Evolutionary conservation across 805 yeast genomes (phyloP).

Genomic region (Candida pseudofarinosa): DNA sequence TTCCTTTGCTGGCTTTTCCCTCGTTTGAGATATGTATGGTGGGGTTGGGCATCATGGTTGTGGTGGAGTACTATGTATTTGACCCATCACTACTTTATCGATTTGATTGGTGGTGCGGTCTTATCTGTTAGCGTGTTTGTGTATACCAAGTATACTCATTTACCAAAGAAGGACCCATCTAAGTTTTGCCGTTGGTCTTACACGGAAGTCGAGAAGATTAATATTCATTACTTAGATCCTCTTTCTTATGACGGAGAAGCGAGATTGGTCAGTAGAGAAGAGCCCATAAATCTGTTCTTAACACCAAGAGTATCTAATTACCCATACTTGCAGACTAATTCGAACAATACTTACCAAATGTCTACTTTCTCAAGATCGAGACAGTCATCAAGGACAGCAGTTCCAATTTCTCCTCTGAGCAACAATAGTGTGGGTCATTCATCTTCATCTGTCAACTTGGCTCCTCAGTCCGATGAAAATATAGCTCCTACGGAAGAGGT

Average conservation of each 20-base stretch:
- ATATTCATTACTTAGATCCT: conserved; percentile 29
- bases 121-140: conserved; percentile 68
- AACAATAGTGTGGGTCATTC: conserved; percentile 15
- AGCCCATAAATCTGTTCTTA: conserved; percentile 1
- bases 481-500: conserved; percentile 9
- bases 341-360: conserved; percentile 18
- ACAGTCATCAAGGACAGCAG: conserved; percentile 20
- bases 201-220: conserved; percentile 25
- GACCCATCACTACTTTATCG: conserved; percentile 94
- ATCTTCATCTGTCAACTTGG: conserved; percentile 8
- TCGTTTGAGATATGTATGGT: conserved; percentile 55
- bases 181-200: conserved; percentile 73
- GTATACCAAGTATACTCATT: conserved; percentile 59
- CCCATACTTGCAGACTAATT: conserved; percentile 4
- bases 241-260: conserved; percentile 13
- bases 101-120: conserved; percentile 90
- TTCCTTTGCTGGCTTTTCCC: conserved; percentile 86
- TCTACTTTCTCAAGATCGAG: conserved; percentile 22
- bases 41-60: conserved; percentile 81
- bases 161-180: conserved; percentile 56
- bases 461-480: conserved; percentile 1
- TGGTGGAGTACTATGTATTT: conserved; percentile 99
- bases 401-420: conserved; percentile 11
- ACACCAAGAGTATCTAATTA: conserved; percentile 1
- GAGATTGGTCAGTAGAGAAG: background rate